These are phyloP conservation scores for Cercospora sp. DNA, from an alignment of 2,329 filamentous ascomycete species.

Conservation along the genomic window DNA sequence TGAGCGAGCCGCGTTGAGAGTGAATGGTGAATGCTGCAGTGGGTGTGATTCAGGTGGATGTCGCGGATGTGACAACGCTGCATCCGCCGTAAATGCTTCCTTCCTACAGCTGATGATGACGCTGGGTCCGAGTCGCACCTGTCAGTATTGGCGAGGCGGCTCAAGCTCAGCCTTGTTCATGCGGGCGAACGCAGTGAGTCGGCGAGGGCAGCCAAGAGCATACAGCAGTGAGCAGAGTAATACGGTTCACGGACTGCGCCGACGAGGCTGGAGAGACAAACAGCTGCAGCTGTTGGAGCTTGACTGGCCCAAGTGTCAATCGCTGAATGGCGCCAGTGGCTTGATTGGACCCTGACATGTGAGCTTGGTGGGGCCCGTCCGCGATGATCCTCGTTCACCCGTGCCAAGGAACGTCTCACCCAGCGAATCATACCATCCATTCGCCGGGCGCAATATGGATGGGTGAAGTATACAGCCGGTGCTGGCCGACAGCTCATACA, in stretches of 20 bases:
- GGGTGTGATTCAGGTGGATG: background rate
- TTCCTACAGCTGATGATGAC: background rate
- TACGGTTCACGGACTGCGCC: background rate
- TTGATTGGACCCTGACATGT: background rate
- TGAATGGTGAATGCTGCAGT: background rate
- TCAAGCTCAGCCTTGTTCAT: constrained; percentile 1
- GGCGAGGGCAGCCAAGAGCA: too few relatives aligned
- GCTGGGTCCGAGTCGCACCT: background rate
- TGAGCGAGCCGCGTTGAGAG: background rate
- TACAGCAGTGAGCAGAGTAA: background rate
- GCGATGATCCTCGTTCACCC: background rate
- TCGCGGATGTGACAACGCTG: background rate
- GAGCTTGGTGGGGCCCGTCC: background rate
- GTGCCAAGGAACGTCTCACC: background rate
- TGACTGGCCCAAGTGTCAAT: background rate
- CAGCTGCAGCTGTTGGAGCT: background rate
- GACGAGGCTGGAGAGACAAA: background rate
- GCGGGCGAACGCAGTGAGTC: background rate
- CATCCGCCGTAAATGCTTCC: background rate
- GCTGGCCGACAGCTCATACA: background rate
- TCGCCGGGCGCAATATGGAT: background rate
- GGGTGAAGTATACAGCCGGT: background rate
- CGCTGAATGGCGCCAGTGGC: background rate
- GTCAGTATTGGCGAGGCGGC: background rate
- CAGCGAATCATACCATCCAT: background rate